phyloP scores from a whole-genome alignment of 495 filamentous ascomycete species.

The Tetracladium marchalianum region DNA sequence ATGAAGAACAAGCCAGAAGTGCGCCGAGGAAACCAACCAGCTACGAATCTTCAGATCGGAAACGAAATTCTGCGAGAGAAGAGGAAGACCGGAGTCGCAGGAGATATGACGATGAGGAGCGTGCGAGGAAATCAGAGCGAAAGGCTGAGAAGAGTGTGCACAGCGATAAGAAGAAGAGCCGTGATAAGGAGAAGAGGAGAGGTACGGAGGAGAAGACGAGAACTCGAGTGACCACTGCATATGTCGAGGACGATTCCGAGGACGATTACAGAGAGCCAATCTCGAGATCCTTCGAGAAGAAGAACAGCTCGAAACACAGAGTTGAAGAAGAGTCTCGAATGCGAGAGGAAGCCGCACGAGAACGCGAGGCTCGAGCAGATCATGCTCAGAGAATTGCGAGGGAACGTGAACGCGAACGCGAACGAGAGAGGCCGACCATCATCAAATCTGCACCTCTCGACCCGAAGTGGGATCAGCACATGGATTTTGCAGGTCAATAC shows the following conservation, averaged over 20 bases:
- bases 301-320: conserved; percentile 7
- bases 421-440: not conserved
- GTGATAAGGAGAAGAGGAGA: conserved; percentile 41
- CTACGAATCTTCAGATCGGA: conserved; percentile 20
- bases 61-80: conserved; percentile 7
- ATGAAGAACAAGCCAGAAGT: conserved; percentile 24
- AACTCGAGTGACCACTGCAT: conserved; percentile 13
- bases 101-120: conserved; percentile 24
- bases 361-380: not conserved
- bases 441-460: conserved; percentile 11
- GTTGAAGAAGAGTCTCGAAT: conserved; percentile 11
- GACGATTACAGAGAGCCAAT: conserved; percentile 16
- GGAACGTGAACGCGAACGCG: not conserved
- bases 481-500: conserved; percentile 14
- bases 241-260: conserved; percentile 27
- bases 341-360: conserved; percentile 9
- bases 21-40: conserved; percentile 34
- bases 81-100: conserved; percentile 19
- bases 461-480: conserved; percentile 15
- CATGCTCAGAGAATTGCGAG: not conserved
- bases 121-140: conserved; percentile 21
- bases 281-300: conserved; percentile 10
- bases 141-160: conserved; percentile 24
- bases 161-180: conserved; percentile 27
- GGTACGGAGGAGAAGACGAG: conserved; percentile 35